phyloP scores from a whole-genome alignment of 75 land plant genomes.

The Picea glauca region DNA sequence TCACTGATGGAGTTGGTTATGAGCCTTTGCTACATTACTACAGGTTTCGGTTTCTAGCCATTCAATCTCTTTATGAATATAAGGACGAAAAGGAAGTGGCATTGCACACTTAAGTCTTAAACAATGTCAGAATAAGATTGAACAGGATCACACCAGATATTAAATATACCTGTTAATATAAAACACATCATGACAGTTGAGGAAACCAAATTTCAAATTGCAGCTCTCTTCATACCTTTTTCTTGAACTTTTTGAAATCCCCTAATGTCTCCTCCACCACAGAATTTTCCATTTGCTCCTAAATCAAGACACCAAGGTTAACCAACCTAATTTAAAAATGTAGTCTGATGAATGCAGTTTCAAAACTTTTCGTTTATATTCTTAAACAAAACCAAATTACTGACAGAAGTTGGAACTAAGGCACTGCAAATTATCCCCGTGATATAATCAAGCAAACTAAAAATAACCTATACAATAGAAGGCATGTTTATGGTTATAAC shows the following conservation, averaged over 20 bases:
- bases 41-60: not conserved
- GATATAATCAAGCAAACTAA: not conserved
- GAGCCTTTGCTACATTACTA: too few species aligned
- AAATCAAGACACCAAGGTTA: not conserved
- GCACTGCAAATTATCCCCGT: not conserved
- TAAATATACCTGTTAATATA: not conserved
- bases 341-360: not conserved
- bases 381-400: not conserved
- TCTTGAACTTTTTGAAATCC: constrained; percentile 7
- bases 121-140: not conserved
- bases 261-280: constrained; percentile 10
- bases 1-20: not conserved
- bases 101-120: not conserved
- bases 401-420: not conserved
- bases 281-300: constrained; percentile 9
- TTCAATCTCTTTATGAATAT: not conserved
- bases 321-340: not conserved
- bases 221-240: not conserved
- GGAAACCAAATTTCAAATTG: not conserved
- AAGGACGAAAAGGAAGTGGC: not conserved
- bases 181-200: not conserved
- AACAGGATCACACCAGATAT: not conserved
- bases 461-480: not conserved
- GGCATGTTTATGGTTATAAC: not conserved
- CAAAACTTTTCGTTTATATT: not conserved